These are phyloP conservation scores for Trypanosoma grayi DNA, from an alignment of 208 protist genomes.

Conservation along the genomic window DNA sequence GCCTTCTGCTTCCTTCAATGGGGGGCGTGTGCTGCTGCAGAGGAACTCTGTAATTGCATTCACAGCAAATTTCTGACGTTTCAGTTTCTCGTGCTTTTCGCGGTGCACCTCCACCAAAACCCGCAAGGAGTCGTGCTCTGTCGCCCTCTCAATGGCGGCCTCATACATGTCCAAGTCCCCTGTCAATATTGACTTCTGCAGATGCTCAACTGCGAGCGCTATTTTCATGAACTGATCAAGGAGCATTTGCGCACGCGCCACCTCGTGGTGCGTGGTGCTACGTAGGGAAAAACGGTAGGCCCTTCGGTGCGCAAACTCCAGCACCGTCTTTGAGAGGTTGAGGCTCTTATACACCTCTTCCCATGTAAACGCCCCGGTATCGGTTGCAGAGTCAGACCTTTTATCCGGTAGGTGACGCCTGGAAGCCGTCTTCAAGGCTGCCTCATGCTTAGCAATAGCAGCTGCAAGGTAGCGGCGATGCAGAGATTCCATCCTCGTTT, in stretches of 20 bases:
- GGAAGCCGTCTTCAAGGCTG: constrained; percentile 21
- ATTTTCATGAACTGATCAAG: constrained; percentile 36
- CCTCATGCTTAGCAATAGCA: constrained; percentile 38
- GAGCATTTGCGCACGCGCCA: constrained; percentile 39
- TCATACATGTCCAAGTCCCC: constrained; percentile 19
- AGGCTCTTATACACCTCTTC: constrained; percentile 27
- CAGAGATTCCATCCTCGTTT: constrained; percentile 17
- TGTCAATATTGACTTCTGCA: constrained; percentile 6
- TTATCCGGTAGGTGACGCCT: neutral
- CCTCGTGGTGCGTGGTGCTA: constrained; percentile 27
- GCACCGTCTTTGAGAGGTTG: constrained; percentile 26
- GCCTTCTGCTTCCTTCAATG: constrained; percentile 7
- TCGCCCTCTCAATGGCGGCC: constrained; percentile 13
- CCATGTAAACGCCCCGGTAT: constrained; percentile 27
- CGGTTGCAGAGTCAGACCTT: neutral
- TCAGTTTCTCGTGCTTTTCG: constrained; percentile 8
- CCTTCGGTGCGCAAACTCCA: constrained; percentile 53
- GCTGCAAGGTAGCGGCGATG: constrained; percentile 36
- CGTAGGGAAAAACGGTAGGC: constrained; percentile 53
- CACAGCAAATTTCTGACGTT: constrained; percentile 1
- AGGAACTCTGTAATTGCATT: constrained; percentile 11
- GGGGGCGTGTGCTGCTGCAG: neutral
- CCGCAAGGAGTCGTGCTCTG: neutral
- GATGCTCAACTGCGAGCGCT: constrained; percentile 18
- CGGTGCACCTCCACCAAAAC: constrained; percentile 16